Conservation (phyloP, 176 grass and related monocot genomes). For the Lolium perenne region DNA sequence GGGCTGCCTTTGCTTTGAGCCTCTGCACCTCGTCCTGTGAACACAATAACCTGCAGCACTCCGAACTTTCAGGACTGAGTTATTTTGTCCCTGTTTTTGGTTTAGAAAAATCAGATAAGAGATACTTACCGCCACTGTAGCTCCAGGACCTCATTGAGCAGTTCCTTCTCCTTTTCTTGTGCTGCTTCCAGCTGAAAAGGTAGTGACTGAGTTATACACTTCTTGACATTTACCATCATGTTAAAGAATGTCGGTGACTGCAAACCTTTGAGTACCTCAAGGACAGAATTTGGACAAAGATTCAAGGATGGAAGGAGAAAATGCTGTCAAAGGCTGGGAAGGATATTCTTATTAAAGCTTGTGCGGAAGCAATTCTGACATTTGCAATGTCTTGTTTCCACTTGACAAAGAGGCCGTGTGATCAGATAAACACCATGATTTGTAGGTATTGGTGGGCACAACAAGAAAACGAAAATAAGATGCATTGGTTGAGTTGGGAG, state of each 20-base stretch:
- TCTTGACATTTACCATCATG: slow-evolving; percentile 9
- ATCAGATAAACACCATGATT: too few relatives aligned
- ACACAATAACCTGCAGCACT: slow-evolving; percentile 66
- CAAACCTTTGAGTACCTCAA: too few relatives aligned
- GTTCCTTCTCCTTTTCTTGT: slow-evolving; percentile 82
- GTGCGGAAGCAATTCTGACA: too few relatives aligned
- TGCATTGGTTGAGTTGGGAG: too few relatives aligned
- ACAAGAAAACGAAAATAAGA: too few relatives aligned
- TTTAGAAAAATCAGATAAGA: slow-evolving; percentile 20
- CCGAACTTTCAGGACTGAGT: not conserved
- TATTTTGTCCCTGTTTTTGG: slow-evolving; percentile 1
- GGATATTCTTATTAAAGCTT: too few relatives aligned
- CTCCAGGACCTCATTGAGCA: slow-evolving; percentile 72
- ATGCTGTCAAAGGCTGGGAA: too few relatives aligned
- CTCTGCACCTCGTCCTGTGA: slow-evolving; percentile 79
- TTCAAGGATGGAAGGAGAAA: too few relatives aligned
- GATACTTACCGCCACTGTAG: slow-evolving; percentile 82
- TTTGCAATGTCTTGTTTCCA: too few relatives aligned
- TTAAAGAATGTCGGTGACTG: not conserved
- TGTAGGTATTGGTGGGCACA: too few relatives aligned
- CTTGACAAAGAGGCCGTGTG: too few relatives aligned
- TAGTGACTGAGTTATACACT: not conserved
- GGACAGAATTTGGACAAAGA: too few relatives aligned
- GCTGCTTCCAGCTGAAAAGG: slow-evolving; percentile 81
- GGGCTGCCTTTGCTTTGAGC: slow-evolving; percentile 74